phyloP scores from a whole-genome alignment of 352 stramenopile species.

The Globisporangium lucens region DNA sequence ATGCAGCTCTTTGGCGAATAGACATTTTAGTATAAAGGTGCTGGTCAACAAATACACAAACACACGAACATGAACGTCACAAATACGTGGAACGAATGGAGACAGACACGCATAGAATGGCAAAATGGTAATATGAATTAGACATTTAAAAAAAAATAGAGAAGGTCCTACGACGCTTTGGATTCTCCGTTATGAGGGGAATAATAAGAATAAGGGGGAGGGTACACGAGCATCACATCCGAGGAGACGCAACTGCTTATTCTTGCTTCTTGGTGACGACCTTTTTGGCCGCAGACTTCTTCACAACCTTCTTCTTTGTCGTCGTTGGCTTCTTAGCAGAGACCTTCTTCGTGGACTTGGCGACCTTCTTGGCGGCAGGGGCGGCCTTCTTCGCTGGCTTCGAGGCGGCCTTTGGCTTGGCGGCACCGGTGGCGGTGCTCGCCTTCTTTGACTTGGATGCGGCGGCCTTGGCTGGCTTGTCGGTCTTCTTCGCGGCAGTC shows the following conservation, averaged over 20 bases:
- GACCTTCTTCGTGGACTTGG: slow-evolving; percentile 24
- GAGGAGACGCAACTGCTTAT: slow-evolving; percentile 11
- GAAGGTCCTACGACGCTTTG: slow-evolving; percentile 24
- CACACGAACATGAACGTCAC: not conserved
- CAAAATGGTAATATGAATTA: slow-evolving; percentile 12
- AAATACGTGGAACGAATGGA: not conserved
- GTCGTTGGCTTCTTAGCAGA: slow-evolving; percentile 29
- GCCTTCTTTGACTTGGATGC: slow-evolving; percentile 36
- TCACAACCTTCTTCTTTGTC: slow-evolving; percentile 36
- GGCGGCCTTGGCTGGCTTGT: slow-evolving; percentile 21
- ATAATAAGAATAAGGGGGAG: slow-evolving; percentile 63
- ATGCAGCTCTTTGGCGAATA: slow-evolving; percentile 61
- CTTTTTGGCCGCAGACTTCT: slow-evolving; percentile 31
- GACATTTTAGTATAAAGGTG: not conserved
- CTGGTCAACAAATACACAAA: not conserved
- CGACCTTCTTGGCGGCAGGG: slow-evolving; percentile 12
- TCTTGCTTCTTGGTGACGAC: slow-evolving; percentile 19
- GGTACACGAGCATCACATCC: slow-evolving; percentile 4
- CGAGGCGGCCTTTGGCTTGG: slow-evolving; percentile 18
- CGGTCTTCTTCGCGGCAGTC: slow-evolving; percentile 42
- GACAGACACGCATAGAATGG: not conserved
- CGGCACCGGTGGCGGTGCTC: slow-evolving; percentile 18
- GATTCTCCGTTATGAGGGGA: slow-evolving; percentile 26
- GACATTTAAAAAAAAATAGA: slow-evolving; percentile 7
- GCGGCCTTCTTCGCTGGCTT: slow-evolving; percentile 31